Base-by-base conservation (phyloP, 2,329 filamentous ascomycete species). In the Sporothrix mexicana region DNA sequence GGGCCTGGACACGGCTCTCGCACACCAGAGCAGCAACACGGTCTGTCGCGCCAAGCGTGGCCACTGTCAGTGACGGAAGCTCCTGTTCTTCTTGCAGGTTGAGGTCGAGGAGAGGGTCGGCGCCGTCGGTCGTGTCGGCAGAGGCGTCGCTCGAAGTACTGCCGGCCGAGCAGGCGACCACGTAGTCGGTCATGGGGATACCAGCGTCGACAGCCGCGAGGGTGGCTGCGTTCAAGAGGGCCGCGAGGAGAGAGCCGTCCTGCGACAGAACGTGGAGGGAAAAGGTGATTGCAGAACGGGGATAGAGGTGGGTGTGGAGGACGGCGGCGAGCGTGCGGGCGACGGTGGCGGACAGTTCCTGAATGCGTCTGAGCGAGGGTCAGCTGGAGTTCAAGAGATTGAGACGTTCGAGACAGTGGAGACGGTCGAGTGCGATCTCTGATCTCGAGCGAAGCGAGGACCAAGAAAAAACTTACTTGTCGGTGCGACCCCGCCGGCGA, bases 151-250 rank as follows among this genome's bases (percentile, higher is more conserved):
- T 88, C 0, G 90, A 90, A 0, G 92, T 93, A 15, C 91, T 93
- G 3, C 95, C 96, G 0, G 94, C 93, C 0, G 95, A 97, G 82
- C 93, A 97, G 6, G 95, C 94, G 25, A 91, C 90, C 2, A 98
- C 88, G 80, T 98, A 97, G 79, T 97, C 94, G 2, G 91, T 90
- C 95, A 98, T 98, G 30, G 96, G 96, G 23, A 99, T 92, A 70
- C 96, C 96, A 0, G 96, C 96, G 80, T 99, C 96, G 75, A 98
- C 91, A 25, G 98, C 89, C 0, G 96, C 96, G 13, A 99, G 88
- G 0, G 95, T 97, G 0, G 93, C 89, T 3, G 96, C 96, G 79
- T 99, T 99, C 77, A 98, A 86, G 62, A 95, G 93, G 0, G 94
- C 92, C 0, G 95, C 94, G 23, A 99, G 90, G 2, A 98, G 87